Conservation (phyloP, 371 early-diverging fungal genomes). For the Blyttiomyces sp. region DNA sequence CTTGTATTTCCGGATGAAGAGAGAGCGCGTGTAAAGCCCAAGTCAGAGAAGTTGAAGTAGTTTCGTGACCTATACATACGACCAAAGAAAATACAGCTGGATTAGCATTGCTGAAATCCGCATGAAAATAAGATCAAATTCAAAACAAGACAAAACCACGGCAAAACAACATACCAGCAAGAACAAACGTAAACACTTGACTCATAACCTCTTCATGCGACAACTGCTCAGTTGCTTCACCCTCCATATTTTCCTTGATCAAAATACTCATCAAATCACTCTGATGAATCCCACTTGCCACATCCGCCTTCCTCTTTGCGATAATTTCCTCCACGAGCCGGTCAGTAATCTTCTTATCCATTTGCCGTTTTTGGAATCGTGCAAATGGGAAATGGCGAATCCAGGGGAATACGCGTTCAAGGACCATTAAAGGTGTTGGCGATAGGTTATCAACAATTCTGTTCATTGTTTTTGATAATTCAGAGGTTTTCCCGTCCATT, state of each 20-base stretch:
- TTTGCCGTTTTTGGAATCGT: background rate
- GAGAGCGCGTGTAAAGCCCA: conserved; percentile 19
- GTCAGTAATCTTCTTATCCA: background rate
- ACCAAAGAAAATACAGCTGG: background rate
- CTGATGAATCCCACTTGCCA: background rate
- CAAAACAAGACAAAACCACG: background rate
- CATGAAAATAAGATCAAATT: background rate
- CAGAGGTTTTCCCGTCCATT: background rate
- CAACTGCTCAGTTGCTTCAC: background rate
- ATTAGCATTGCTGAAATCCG: background rate
- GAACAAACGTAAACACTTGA: conserved; percentile 16
- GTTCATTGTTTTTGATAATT: background rate
- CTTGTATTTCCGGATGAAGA: conserved; percentile 10
- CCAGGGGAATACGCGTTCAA: background rate
- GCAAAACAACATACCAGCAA: conserved; percentile 14
- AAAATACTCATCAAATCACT: conserved; percentile 8
- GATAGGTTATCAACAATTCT: too few relatives aligned
- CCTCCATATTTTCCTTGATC: conserved; percentile 4
- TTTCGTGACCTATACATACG: background rate
- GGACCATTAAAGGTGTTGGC: too few relatives aligned
- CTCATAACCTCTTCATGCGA: conserved; percentile 14
- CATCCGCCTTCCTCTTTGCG: background rate
- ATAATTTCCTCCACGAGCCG: background rate
- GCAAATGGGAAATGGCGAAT: conserved; percentile 1
- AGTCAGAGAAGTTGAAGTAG: background rate